Percentiles rank a stretch among this genome's conserved stretches.
These are phyloP conservation scores for Choiromyces venosus DNA, from an alignment of 495 filamentous ascomycete species.

Conservation along the genomic window DNA sequence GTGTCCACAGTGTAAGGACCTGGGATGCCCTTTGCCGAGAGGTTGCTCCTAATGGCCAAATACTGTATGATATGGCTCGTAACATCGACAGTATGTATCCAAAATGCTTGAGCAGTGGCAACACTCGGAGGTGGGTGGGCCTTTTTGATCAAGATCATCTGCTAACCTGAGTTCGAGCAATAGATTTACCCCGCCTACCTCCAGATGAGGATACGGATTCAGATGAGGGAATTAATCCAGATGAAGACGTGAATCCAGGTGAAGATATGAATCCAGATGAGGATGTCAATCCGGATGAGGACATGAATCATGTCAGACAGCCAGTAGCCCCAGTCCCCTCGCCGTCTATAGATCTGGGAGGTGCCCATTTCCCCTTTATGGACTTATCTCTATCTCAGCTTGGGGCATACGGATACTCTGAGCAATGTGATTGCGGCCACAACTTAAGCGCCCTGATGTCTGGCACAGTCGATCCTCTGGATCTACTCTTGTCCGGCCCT, in stretches of 20 bases:
- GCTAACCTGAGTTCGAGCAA: neutral
- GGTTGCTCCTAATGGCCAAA: neutral
- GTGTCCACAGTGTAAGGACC: neutral
- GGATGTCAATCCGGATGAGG: neutral
- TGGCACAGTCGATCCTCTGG: neutral
- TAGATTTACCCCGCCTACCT: neutral
- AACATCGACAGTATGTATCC: neutral
- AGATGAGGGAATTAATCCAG: no score
- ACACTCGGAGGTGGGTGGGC: neutral
- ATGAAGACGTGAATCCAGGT: no score
- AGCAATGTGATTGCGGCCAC: no score
- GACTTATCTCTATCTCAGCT: no score
- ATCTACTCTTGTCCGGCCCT: neutral
- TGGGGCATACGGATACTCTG: neutral
- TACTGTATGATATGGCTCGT: neutral
- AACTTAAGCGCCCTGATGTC: neutral
- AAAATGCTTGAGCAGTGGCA: neutral
- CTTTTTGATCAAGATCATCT: neutral
- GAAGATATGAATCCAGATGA: no score
- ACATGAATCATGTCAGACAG: neutral
- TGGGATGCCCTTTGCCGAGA: neutral
- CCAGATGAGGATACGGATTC: neutral
- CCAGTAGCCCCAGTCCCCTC: rapidly evolving
- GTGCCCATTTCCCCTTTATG: no score
- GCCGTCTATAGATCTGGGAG: no score